These are phyloP conservation scores for Alternaria sp. DNA, from an alignment of 2,329 filamentous ascomycete species.

Conservation along the genomic window DNA sequence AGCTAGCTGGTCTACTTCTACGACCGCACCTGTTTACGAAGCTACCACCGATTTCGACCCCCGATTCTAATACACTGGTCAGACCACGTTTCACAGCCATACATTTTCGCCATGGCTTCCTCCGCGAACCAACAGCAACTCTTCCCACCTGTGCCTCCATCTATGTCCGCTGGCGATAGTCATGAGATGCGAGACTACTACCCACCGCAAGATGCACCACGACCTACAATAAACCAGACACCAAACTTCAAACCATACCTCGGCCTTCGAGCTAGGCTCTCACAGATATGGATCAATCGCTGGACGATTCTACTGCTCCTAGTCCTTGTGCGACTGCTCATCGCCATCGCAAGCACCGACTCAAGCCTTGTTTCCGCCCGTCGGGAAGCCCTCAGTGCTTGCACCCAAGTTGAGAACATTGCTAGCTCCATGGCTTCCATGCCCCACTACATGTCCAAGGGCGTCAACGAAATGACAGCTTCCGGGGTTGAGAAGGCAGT, in stretches of 20 bases:
- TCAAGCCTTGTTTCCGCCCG: constrained; percentile 79
- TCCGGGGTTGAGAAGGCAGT: constrained; percentile 82
- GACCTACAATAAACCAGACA: constrained; percentile 68
- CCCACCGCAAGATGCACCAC: constrained; percentile 62
- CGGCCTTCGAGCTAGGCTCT: constrained; percentile 85
- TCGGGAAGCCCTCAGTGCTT: constrained; percentile 83
- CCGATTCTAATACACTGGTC: constrained; percentile 41
- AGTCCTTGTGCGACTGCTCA: constrained; percentile 80
- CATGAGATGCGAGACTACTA: constrained; percentile 70
- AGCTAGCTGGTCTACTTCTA: constrained; percentile 29
- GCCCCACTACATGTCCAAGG: constrained; percentile 91
- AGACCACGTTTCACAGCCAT: constrained; percentile 45
- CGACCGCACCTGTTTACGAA: constrained; percentile 9
- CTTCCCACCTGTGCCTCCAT: constrained; percentile 64
- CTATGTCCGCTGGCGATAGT: constrained; percentile 65
- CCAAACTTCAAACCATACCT: constrained; percentile 88
- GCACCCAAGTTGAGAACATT: constrained; percentile 88
- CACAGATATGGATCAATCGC: constrained; percentile 96
- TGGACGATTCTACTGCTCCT: constrained; percentile 93
- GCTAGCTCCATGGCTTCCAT: constrained; percentile 97
- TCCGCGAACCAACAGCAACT: constrained; percentile 62
- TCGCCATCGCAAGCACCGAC: constrained; percentile 77
- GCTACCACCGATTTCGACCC: constrained; percentile 7
- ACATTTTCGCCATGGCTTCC: constrained; percentile 54
- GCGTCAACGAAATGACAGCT: constrained; percentile 86